phyloP scores from a whole-genome alignment of 2,329 filamentous ascomycete species.

The Sporothrix humicola region DNA sequence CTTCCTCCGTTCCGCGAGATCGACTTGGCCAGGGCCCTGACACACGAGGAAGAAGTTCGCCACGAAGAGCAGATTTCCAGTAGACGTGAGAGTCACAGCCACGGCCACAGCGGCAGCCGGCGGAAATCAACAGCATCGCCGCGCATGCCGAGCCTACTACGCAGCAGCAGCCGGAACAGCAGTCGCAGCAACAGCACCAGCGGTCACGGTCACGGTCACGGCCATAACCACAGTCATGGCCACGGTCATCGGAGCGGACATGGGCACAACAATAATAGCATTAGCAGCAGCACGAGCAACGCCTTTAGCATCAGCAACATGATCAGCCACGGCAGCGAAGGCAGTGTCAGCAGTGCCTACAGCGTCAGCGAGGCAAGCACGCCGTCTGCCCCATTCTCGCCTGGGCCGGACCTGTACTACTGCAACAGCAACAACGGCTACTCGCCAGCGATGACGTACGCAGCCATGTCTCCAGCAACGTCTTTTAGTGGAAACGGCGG shows the following conservation, averaged over 20 bases:
- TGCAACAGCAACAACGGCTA: constrained; percentile 31
- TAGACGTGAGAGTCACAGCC: not conserved
- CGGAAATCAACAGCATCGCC: constrained; percentile 15
- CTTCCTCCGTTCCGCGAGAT: constrained; percentile 36
- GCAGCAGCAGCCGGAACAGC: constrained; percentile 8
- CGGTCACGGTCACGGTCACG: not conserved
- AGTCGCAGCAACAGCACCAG: constrained; percentile 20
- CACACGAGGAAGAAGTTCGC: constrained; percentile 32
- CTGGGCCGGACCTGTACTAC: constrained; percentile 25
- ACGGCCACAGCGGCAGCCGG: not conserved
- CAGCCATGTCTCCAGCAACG: constrained; percentile 16
- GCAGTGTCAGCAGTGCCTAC: constrained; percentile 24
- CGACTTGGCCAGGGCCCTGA: constrained; percentile 31
- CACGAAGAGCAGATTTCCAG: constrained; percentile 27
- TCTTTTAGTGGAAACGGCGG: not conserved
- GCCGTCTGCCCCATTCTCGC: constrained; percentile 25
- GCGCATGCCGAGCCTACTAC: constrained; percentile 8
- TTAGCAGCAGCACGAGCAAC: constrained; percentile 23
- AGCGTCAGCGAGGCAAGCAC: constrained; percentile 30
- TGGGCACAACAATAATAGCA: not conserved
- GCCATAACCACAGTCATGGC: not conserved
- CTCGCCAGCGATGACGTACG: constrained; percentile 7
- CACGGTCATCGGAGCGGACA: not conserved
- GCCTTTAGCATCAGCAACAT: constrained; percentile 31
- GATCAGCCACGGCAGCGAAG: constrained; percentile 30